Conservation (phyloP, 2,329 filamentous ascomycete species). For the Ophiostoma novo-ulmi region DNA sequence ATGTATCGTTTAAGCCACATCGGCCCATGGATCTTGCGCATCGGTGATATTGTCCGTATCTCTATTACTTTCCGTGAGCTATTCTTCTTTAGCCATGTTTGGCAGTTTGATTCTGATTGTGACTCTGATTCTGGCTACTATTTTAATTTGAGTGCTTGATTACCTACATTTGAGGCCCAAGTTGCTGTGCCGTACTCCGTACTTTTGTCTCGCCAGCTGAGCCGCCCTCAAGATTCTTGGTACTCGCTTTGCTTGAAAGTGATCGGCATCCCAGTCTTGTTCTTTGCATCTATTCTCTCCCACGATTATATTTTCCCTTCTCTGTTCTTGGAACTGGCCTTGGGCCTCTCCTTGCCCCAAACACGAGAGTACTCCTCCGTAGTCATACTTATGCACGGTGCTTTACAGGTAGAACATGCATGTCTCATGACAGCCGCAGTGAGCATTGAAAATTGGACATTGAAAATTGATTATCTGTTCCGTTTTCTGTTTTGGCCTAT, state of each 20-base stretch:
- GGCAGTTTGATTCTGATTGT: not conserved
- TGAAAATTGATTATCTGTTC: not conserved
- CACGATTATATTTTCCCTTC: not conserved
- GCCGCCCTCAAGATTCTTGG: not conserved
- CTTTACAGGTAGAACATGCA: constrained; percentile 10
- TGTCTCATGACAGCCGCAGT: constrained; percentile 5
- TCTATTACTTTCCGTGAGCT: not conserved
- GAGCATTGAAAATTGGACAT: not conserved
- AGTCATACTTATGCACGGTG: not conserved
- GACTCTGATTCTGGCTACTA: not conserved
- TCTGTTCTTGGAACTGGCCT: not conserved
- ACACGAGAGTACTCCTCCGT: not conserved
- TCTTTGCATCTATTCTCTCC: not conserved
- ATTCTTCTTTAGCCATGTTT: not conserved
- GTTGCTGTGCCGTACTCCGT: not conserved
- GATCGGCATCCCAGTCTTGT: not conserved
- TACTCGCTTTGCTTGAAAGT: not conserved
- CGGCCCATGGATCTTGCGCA: not conserved
- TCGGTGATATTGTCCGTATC: constrained; percentile 6
- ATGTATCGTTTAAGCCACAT: not conserved
- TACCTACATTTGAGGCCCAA: not conserved
- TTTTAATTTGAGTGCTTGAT: not conserved
- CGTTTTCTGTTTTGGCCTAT: not conserved
- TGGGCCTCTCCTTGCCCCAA: not conserved
- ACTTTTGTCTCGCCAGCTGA: not conserved